Evolutionary conservation across 352 stramenopile genomes (phyloP).

Genomic region (Globisporangium megalacanthum): DNA sequence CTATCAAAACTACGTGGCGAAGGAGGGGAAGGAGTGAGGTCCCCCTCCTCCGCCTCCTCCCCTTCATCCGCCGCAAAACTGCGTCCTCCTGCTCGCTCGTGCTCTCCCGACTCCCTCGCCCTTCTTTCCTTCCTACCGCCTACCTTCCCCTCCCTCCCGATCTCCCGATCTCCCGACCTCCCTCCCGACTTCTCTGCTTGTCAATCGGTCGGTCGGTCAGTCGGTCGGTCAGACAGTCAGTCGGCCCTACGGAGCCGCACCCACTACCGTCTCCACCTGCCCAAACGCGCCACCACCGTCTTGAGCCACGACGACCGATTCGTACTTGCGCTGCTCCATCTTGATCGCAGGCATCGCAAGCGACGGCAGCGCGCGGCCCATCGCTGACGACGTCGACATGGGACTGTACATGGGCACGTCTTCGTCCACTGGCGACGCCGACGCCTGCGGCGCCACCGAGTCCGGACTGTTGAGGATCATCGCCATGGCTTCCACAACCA

Average conservation of each 20-base stretch:
- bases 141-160: not conserved
- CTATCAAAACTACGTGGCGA: conserved; percentile 11
- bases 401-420: conserved; percentile 15
- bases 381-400: conserved; percentile 12
- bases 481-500: conserved; percentile 50
- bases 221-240: too few relatives aligned
- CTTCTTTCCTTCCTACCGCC: conserved; percentile 4
- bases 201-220: too few relatives aligned
- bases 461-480: conserved; percentile 70
- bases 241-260: not conserved
- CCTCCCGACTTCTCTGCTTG: too few relatives aligned
- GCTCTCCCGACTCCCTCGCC: not conserved
- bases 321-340: not conserved
- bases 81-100: not conserved
- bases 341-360: conserved; percentile 13
- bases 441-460: conserved; percentile 7
- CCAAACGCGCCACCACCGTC: not conserved
- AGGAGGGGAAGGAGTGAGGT: conserved; percentile 1
- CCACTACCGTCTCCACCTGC: not conserved
- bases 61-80: not conserved
- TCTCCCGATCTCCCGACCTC: not conserved
- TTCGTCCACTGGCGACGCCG: not conserved
- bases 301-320: not conserved
- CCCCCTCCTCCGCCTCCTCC: too few relatives aligned
- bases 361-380: conserved; percentile 17